phyloP scores from a whole-genome alignment of 2,329 filamentous ascomycete genomes.

The Periconia sp. region DNA sequence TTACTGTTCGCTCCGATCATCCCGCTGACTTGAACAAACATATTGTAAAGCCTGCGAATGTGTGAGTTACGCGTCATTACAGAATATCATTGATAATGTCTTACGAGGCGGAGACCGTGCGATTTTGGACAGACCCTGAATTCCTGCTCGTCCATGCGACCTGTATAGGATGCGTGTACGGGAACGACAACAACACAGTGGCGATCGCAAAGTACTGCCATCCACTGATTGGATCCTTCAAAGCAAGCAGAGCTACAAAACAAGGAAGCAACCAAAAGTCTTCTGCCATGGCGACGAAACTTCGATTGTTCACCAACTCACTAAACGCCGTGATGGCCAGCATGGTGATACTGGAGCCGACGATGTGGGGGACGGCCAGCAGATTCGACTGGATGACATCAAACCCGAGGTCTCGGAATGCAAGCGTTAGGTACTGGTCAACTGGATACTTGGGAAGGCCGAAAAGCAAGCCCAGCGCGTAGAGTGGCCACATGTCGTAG shows the following conservation, averaged over 20 bases:
- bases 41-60: constrained; percentile 52
- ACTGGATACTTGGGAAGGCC: constrained; percentile 6
- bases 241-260: constrained; percentile 11
- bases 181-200: constrained; percentile 47
- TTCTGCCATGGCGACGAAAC: constrained; percentile 14
- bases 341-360: constrained; percentile 12
- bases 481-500: constrained; percentile 27
- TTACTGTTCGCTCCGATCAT: constrained; percentile 17
- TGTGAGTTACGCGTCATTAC: background rate
- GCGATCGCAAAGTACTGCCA: constrained; percentile 54
- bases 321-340: constrained; percentile 13
- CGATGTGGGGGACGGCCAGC: constrained; percentile 54
- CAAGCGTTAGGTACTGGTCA: constrained; percentile 36
- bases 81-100: background rate
- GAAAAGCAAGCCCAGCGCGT: constrained; percentile 19
- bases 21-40: constrained; percentile 25
- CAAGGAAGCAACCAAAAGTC: constrained; percentile 13
- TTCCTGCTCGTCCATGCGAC: constrained; percentile 62
- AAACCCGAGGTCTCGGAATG: constrained; percentile 60
- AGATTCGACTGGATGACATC: constrained; percentile 63
- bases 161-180: constrained; percentile 49
- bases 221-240: constrained; percentile 24
- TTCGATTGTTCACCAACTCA: constrained; percentile 12
- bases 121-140: constrained; percentile 59
- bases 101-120: constrained; percentile 59